These are phyloP conservation scores for Candida sojae DNA, from an alignment of 1,139 yeast species.

Conservation along the genomic window DNA sequence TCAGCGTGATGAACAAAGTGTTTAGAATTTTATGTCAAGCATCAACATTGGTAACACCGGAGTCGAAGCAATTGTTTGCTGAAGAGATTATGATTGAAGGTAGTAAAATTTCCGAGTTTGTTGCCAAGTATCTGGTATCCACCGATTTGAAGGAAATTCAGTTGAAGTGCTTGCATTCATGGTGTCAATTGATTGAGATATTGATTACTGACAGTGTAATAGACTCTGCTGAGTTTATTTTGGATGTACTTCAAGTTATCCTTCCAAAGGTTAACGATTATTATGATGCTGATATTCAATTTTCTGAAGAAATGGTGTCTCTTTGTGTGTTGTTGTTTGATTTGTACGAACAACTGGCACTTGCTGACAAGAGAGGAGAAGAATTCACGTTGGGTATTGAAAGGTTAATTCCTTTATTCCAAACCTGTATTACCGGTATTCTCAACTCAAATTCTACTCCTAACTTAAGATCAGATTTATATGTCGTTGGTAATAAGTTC, in stretches of 20 bases:
- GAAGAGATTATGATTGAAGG: conserved; percentile 30
- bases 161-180: conserved; percentile 66
- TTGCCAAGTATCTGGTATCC: conserved; percentile 45
- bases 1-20: conserved; percentile 24
- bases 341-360: conserved; percentile 51
- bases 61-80: conserved; percentile 24
- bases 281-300: conserved; percentile 62
- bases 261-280: conserved; percentile 78
- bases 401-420: conserved; percentile 68
- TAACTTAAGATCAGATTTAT: conserved; percentile 72
- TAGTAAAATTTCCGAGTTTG: conserved; percentile 30
- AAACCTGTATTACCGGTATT: conserved; percentile 73
- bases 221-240: conserved; percentile 51
- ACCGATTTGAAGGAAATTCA: conserved; percentile 54
- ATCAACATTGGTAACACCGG: conserved; percentile 20
- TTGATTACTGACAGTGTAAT: conserved; percentile 59
- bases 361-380: conserved; percentile 28
- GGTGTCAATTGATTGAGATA: conserved; percentile 81
- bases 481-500: conserved; percentile 69
- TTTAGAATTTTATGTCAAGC: conserved; percentile 26
- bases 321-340: conserved; percentile 72
- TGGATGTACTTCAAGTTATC: conserved; percentile 74
- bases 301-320: conserved; percentile 77
- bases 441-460: conserved; percentile 69
- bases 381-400: conserved; percentile 31